Percentiles rank a stretch among this genome's conserved stretches.
phyloP scores from a whole-genome alignment of 2,329 filamentous ascomycete species.

The Arthrocladium fulminans region DNA sequence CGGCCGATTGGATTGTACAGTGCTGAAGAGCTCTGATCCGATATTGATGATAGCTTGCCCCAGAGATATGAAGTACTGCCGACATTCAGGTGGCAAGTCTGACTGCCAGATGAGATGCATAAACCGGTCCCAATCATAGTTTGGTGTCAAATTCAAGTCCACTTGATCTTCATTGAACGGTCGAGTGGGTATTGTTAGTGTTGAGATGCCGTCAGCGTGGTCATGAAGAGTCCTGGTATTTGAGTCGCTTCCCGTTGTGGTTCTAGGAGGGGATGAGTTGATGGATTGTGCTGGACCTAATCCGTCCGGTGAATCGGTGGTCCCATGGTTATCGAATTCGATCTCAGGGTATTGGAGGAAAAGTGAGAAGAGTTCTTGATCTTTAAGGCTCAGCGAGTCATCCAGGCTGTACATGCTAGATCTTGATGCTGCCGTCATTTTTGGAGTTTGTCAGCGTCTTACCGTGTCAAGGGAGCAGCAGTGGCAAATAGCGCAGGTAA shows the following conservation, averaged over 20 bases:
- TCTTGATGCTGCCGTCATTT: neutral
- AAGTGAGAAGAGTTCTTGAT: slow-evolving; percentile 6
- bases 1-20: slow-evolving; percentile 1
- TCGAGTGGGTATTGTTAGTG: neutral
- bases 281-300: too few relatives aligned
- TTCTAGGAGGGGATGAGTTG: neutral
- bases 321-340: slow-evolving; percentile 11
- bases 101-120: neutral
- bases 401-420: neutral
- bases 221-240: neutral
- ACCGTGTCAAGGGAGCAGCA: neutral
- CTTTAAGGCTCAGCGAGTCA: neutral
- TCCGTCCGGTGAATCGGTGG: neutral
- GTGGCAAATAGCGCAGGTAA: neutral
- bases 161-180: neutral
- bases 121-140: neutral
- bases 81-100: slow-evolving; percentile 2
- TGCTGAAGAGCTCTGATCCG: neutral
- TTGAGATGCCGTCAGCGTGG: neutral
- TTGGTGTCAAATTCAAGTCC: neutral
- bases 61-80: neutral
- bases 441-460: neutral
- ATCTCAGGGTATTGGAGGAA: slow-evolving; percentile 20
- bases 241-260: neutral
- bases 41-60: neutral